A percentile compares a stretch with the other conserved stretches of the same genome.
Conservation (phyloP, 2,329 filamentous ascomycete species). For the Stagonosporopsis tanaceti region DNA sequence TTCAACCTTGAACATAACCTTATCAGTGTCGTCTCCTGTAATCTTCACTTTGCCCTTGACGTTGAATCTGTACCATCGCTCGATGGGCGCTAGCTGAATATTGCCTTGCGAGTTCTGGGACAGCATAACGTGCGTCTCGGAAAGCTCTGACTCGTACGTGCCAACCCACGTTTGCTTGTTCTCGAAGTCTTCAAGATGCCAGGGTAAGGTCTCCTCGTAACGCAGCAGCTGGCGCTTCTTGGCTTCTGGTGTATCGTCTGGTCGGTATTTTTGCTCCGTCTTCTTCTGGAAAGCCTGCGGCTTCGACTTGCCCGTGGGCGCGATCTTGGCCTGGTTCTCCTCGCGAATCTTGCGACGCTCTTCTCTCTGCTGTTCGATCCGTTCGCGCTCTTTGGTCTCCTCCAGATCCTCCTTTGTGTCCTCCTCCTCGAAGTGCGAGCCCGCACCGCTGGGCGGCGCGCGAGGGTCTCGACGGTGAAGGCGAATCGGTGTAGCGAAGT, state of each 20-base stretch:
- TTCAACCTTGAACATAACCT: slow-evolving; percentile 78
- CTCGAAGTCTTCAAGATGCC: slow-evolving; percentile 96
- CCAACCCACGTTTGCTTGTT: slow-evolving; percentile 95
- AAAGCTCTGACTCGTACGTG: slow-evolving; percentile 87
- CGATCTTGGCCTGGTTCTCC: slow-evolving; percentile 89
- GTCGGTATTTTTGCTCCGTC: slow-evolving; percentile 82
- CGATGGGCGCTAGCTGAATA: slow-evolving; percentile 87
- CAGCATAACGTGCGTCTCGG: slow-evolving; percentile 80
- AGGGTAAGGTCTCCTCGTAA: slow-evolving; percentile 94
- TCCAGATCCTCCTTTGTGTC: slow-evolving; percentile 68
- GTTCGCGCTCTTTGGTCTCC: slow-evolving; percentile 72
- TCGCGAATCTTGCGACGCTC: slow-evolving; percentile 87
- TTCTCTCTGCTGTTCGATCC: slow-evolving; percentile 67
- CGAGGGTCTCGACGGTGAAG: slow-evolving; percentile 85
- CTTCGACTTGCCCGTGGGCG: slow-evolving; percentile 77
- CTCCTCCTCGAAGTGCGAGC: slow-evolving; percentile 55
- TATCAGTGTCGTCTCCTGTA: slow-evolving; percentile 87
- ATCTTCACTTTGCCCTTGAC: slow-evolving; percentile 77
- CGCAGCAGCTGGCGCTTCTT: slow-evolving; percentile 69
- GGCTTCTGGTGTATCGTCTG: slow-evolving; percentile 79
- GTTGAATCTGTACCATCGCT: slow-evolving; percentile 94
- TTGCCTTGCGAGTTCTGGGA: slow-evolving; percentile 64
- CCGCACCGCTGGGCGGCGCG: slow-evolving; percentile 63
- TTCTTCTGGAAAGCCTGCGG: slow-evolving; percentile 75
- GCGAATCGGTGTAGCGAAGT: slow-evolving; percentile 88